Conservation (phyloP, 2,329 filamentous ascomycete species). For the Cladosporium sp. region DNA sequence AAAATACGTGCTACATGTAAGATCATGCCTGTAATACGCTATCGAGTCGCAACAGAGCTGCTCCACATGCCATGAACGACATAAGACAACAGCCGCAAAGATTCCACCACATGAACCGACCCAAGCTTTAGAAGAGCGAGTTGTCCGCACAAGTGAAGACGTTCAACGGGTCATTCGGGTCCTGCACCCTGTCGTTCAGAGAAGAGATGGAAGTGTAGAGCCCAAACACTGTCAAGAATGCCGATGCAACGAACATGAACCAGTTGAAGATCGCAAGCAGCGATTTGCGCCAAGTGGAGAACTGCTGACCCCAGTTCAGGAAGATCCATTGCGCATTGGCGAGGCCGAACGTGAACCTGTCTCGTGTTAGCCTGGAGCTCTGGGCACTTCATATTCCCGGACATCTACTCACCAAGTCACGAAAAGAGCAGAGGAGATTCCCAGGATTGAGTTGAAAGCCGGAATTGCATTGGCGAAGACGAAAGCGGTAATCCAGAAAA, state of each 20-base stretch:
- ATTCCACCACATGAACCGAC: not conserved
- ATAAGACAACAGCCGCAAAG: not conserved
- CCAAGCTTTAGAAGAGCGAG: slow-evolving; percentile 3
- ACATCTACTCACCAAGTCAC: not conserved
- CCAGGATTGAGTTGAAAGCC: slow-evolving; percentile 14
- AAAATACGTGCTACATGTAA: too few species aligned
- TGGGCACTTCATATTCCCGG: too few species aligned
- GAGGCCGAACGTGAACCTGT: slow-evolving; percentile 17
- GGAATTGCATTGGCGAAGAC: slow-evolving; percentile 12
- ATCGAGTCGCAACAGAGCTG: not conserved
- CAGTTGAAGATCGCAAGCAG: slow-evolving; percentile 14
- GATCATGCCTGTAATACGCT: not conserved
- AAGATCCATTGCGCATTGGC: slow-evolving; percentile 16
- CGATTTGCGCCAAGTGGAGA: slow-evolving; percentile 14
- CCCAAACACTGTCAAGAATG: slow-evolving; percentile 3
- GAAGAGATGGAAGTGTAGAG: slow-evolving; percentile 12
- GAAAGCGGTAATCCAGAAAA: slow-evolving; percentile 12
- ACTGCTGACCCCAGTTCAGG: slow-evolving; percentile 18
- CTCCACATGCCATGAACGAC: not conserved
- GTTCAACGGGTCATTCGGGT: slow-evolving; percentile 10
- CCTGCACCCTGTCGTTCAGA: slow-evolving; percentile 10
- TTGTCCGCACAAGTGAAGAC: slow-evolving; percentile 16
- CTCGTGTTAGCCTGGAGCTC: not conserved
- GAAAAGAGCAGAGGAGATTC: slow-evolving; percentile 5
- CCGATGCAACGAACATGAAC: slow-evolving; percentile 14